Conservation (phyloP, 495 filamentous ascomycete genomes). For the Aspergillus conjunctus region DNA sequence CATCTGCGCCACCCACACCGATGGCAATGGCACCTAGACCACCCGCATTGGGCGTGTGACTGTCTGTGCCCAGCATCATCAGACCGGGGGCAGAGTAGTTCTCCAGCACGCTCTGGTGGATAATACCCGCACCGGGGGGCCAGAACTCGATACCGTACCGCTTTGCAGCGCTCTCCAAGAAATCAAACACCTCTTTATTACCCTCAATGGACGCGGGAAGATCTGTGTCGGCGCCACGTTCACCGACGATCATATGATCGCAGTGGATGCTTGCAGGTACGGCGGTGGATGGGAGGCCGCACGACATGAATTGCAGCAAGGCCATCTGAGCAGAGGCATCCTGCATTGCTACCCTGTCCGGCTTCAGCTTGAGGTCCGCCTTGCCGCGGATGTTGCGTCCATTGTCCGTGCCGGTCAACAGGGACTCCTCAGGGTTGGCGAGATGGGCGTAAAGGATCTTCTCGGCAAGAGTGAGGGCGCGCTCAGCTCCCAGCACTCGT, state of each 20-base stretch:
- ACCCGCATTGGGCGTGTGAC: slow-evolving; percentile 95
- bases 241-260: slow-evolving; percentile 97
- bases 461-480: slow-evolving; percentile 83
- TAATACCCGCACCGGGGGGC: slow-evolving; percentile 98
- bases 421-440: slow-evolving; percentile 80
- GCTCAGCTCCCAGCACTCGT: slow-evolving; percentile 64
- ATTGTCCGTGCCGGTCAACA: slow-evolving; percentile 77
- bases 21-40: slow-evolving; percentile 94
- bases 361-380: slow-evolving; percentile 96
- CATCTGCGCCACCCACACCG: slow-evolving; percentile 96
- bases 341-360: slow-evolving; percentile 97
- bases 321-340: slow-evolving; percentile 99
- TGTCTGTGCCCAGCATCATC: slow-evolving; percentile 99
- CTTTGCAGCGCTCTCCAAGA: slow-evolving; percentile 89
- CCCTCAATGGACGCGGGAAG: slow-evolving; percentile 82
- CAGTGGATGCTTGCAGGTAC: slow-evolving; percentile 98
- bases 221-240: slow-evolving; percentile 83
- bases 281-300: slow-evolving; percentile 85
- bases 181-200: slow-evolving; percentile 97
- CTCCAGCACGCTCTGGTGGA: slow-evolving; percentile 97
- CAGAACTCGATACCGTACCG: slow-evolving; percentile 99
- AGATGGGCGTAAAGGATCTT: slow-evolving; percentile 98
- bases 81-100: slow-evolving; percentile 96
- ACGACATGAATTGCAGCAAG: slow-evolving; percentile 97
- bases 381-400: slow-evolving; percentile 77